phyloP scores from a whole-genome alignment of 176 grass and related monocot species.

The Musa itinerans region DNA sequence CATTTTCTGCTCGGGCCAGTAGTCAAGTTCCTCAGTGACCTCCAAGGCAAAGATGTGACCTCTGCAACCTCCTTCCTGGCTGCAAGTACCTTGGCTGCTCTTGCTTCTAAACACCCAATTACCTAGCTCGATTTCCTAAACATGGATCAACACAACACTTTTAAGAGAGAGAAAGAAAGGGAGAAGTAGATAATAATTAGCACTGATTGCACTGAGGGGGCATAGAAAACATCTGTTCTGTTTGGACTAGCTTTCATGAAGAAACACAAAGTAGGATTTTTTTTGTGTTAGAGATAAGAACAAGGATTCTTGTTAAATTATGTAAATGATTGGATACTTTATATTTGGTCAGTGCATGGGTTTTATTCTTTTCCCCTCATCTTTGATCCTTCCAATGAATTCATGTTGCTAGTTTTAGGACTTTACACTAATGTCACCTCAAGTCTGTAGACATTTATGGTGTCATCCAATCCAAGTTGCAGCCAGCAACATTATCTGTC shows the following conservation, averaged over 20 bases:
- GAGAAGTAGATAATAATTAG: not conserved
- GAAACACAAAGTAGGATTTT: too few species aligned
- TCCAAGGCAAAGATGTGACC: conserved; percentile 60
- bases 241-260: too few species aligned
- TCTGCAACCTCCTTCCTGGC: conserved; percentile 45
- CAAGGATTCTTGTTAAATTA: too few species aligned
- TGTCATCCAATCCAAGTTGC: not conserved
- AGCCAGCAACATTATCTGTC: not conserved
- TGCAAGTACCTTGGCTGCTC: conserved; percentile 47
- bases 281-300: too few species aligned
- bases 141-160: not conserved
- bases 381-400: not conserved
- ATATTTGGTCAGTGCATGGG: too few species aligned
- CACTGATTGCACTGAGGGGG: not conserved
- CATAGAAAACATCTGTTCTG: too few species aligned
- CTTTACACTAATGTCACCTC: not conserved
- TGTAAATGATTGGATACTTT: too few species aligned
- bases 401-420: not conserved
- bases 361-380: not conserved
- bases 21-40: conserved; percentile 56
- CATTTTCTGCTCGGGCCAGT: conserved; percentile 53
- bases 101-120: conserved; percentile 76
- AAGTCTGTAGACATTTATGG: not conserved
- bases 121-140: conserved; percentile 44
- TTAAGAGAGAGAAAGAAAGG: not conserved